Evolutionary conservation across 371 early-diverging fungal species (phyloP).

Genomic region (Dentiscutata heterogama): DNA sequence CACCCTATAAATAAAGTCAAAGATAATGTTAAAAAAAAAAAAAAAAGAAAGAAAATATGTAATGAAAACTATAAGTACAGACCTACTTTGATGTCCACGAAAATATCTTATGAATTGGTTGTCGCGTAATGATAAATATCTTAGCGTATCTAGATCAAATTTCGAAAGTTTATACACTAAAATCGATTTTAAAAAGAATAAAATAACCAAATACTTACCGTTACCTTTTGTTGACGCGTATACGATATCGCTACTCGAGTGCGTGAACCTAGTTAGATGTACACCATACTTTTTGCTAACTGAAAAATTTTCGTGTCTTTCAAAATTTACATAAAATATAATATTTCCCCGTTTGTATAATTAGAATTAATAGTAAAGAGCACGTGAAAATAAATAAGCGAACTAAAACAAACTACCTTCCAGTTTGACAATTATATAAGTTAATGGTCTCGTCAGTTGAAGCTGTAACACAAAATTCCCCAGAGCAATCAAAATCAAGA

Average conservation of each 20-base stretch:
- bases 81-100: conserved; percentile 84
- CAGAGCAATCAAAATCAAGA: conserved; percentile 79
- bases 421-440: conserved; percentile 80
- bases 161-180: background rate
- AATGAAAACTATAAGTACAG: conserved; percentile 25
- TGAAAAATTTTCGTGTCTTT: background rate
- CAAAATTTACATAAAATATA: background rate
- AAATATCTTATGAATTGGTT: conserved; percentile 95
- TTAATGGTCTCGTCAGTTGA: conserved; percentile 84
- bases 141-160: conserved; percentile 75
- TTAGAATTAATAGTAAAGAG: background rate
- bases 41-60: background rate
- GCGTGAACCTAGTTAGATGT: conserved; percentile 86
- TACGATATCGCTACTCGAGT: conserved; percentile 76
- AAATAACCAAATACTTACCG: conserved; percentile 60
- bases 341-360: too few species aligned
- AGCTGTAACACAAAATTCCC: conserved; percentile 77
- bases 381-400: background rate
- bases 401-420: conserved; percentile 65
- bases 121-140: conserved; percentile 92
- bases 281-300: conserved; percentile 91
- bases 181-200: background rate
- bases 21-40: background rate
- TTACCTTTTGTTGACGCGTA: conserved; percentile 95
- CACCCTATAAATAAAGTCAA: conserved; percentile 63